A percentile compares a stretch with the other conserved stretches of the same genome.
Evolutionary conservation across 768 basidiomycete genomes (phyloP).

Genomic region (Tubosaeta sp.): DNA sequence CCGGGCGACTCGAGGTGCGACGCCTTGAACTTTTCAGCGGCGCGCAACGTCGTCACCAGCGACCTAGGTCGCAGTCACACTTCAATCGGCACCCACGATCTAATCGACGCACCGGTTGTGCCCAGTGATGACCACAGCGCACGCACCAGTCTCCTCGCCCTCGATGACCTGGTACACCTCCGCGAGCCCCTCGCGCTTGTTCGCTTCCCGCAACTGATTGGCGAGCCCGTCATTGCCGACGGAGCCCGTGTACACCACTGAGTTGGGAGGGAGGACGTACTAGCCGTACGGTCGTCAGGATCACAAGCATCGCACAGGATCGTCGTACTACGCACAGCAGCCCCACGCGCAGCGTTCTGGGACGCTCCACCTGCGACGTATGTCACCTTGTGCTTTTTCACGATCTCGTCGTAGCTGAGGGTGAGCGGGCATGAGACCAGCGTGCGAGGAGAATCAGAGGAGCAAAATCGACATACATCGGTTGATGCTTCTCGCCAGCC

Average conservation of each 20-base stretch:
- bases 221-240: constrained; percentile 94
- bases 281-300: constrained; percentile 26
- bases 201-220: constrained; percentile 82
- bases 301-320: background rate
- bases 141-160: constrained; percentile 90
- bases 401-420: constrained; percentile 83
- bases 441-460: no score
- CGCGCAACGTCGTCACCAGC: constrained; percentile 85
- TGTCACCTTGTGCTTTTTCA: constrained; percentile 66
- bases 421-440: background rate
- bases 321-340: constrained; percentile 67
- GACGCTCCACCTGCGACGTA: constrained; percentile 97
- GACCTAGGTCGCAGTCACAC: constrained; percentile 47
- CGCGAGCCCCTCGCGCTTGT: constrained; percentile 86
- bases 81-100: background rate
- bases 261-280: constrained; percentile 86
- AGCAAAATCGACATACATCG: constrained; percentile 52
- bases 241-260: constrained; percentile 91
- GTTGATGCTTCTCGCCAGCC: constrained; percentile 80
- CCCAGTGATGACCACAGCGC: constrained; percentile 92
- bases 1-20: constrained; percentile 72
- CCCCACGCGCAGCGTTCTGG: constrained; percentile 94
- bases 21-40: constrained; percentile 85
- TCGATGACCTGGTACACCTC: constrained; percentile 87
- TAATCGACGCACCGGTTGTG: constrained; percentile 67